These are phyloP conservation scores for Fusarium nisikadoi DNA, from an alignment of 2,329 filamentous ascomycete genomes.

Conservation along the genomic window DNA sequence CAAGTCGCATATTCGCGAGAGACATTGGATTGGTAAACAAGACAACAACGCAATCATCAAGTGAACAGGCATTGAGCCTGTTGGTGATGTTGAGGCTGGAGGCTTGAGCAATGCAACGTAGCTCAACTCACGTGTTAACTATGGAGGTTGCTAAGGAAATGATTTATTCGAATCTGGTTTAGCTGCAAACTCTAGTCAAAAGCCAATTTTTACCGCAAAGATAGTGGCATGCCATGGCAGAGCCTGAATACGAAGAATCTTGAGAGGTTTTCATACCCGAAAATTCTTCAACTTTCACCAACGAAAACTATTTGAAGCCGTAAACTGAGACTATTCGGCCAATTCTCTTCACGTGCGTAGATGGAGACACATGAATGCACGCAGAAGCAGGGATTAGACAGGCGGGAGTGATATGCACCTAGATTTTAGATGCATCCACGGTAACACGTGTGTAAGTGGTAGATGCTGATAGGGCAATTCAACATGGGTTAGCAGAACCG, in stretches of 20 bases:
- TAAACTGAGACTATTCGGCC: not conserved
- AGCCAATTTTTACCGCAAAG: constrained; percentile 14
- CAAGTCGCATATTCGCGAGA: not conserved
- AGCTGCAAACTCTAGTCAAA: constrained; percentile 13
- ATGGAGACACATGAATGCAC: constrained; percentile 28
- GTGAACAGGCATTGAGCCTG: constrained; percentile 7
- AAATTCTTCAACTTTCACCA: not conserved
- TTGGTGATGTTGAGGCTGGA: not conserved
- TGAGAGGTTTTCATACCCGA: not conserved
- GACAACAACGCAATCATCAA: not conserved
- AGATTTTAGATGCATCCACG: constrained; percentile 13
- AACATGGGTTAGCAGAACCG: not conserved
- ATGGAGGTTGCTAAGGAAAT: constrained; percentile 25
- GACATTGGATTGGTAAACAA: not conserved
- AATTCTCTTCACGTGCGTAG: constrained; percentile 25
- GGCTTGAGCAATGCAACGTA: constrained; percentile 1
- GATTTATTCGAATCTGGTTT: constrained; percentile 21
- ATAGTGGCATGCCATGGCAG: not conserved
- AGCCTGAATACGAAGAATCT: not conserved
- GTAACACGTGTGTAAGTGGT: constrained; percentile 31
- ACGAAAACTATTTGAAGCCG: not conserved
- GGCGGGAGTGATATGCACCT: constrained; percentile 27
- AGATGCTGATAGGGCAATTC: constrained; percentile 35
- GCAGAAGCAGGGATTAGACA: constrained; percentile 14
- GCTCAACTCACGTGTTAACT: not conserved